These are phyloP conservation scores for Trypethelium eluteriae DNA, from an alignment of 495 filamentous ascomycete genomes.

Conservation along the genomic window DNA sequence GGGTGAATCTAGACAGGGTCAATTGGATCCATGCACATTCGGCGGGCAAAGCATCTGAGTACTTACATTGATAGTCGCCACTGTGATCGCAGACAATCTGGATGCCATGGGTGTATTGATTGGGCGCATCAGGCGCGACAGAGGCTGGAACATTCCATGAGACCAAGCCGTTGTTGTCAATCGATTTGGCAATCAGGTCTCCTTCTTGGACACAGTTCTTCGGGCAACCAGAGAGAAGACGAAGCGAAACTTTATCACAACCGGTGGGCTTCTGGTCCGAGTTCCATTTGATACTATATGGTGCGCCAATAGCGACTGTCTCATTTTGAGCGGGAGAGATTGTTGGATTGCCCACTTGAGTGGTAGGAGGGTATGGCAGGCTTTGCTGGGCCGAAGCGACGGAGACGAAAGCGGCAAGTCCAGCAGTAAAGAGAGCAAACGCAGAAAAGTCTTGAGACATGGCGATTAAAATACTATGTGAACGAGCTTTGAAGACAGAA, in stretches of 20 bases:
- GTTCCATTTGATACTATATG: not conserved
- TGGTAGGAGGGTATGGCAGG: not conserved
- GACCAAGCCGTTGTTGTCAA: not conserved
- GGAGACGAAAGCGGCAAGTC: constrained; percentile 32
- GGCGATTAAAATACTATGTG: constrained; percentile 13
- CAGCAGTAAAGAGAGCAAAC: constrained; percentile 39
- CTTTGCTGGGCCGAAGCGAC: not conserved
- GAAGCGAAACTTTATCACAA: not conserved
- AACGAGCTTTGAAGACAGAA: not conserved
- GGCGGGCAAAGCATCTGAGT: not conserved
- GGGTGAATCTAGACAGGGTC: not conserved
- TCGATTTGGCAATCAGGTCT: not conserved
- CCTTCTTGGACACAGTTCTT: not conserved
- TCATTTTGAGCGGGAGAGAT: not conserved
- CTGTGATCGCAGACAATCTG: constrained; percentile 2
- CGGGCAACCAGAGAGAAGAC: not conserved
- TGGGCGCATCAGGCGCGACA: not conserved
- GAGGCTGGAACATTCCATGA: not conserved
- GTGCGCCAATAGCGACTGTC: not conserved
- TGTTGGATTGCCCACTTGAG: not conserved
- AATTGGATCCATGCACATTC: not conserved
- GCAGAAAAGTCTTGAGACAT: constrained; percentile 37
- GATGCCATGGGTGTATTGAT: not conserved
- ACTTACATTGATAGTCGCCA: constrained; percentile 6
- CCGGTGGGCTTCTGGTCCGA: not conserved